Percentiles rank a stretch among this genome's conserved stretches.
Conservation (phyloP, 1,284 basidiomycete genomes). For the Apiotrichum brassicae region DNA sequence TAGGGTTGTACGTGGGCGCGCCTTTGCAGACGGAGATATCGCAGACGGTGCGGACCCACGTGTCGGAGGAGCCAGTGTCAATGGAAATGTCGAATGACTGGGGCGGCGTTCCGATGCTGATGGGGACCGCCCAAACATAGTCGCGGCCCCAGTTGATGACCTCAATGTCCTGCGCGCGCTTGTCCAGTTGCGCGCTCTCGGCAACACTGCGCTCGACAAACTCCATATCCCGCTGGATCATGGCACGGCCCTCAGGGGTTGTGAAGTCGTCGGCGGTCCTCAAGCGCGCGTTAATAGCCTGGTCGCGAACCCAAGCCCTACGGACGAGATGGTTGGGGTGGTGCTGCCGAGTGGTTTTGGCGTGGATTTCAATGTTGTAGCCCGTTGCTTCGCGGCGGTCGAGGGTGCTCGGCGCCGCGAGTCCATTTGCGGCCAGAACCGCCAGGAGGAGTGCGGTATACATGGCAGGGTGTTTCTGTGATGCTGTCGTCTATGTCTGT, state of each 20-base stretch:
- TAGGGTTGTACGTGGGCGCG: constrained; percentile 13
- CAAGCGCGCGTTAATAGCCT: constrained; percentile 22
- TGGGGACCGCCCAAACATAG: constrained; percentile 25
- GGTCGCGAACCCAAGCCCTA: constrained; percentile 26
- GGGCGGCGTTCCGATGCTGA: constrained; percentile 42
- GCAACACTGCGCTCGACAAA: not conserved
- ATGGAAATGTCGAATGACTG: constrained; percentile 55
- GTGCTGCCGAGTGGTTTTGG: not conserved
- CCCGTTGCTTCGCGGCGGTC: constrained; percentile 16
- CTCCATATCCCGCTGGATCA: constrained; percentile 17
- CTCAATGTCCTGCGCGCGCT: not conserved
- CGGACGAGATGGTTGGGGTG: constrained; percentile 23
- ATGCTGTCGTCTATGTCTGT: too few species aligned
- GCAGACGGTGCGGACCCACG: constrained; percentile 41
- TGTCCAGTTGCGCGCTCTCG: not conserved
- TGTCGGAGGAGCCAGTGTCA: constrained; percentile 56
- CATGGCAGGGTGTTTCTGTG: not conserved
- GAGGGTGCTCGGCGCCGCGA: constrained; percentile 1
- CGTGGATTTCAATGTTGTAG: not conserved
- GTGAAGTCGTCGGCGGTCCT: constrained; percentile 26
- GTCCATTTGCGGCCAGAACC: not conserved
- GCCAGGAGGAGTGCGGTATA: not conserved
- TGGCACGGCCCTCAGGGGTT: constrained; percentile 14
- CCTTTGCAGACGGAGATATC: constrained; percentile 12
- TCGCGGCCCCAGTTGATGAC: constrained; percentile 32